These are phyloP conservation scores for Aspergillus flavus DNA, from an alignment of 2,329 filamentous ascomycete species.

Conservation along the genomic window DNA sequence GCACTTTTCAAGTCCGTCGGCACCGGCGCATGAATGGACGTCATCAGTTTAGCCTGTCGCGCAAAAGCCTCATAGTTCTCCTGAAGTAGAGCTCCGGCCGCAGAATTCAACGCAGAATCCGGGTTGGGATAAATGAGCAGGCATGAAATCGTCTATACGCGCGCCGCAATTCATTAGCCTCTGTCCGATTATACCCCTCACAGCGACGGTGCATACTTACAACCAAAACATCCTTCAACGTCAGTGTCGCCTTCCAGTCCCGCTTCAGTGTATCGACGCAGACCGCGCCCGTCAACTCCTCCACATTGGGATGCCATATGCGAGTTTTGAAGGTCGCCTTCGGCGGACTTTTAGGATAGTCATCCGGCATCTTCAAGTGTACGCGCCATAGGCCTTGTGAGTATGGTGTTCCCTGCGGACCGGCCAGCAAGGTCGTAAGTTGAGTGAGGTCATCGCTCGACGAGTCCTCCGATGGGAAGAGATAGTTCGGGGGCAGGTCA, in stretches of 20 bases:
- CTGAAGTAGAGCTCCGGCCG: conserved; percentile 60
- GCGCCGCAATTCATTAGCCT: neutral
- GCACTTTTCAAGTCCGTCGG: conserved; percentile 47
- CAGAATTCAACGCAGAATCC: conserved; percentile 64
- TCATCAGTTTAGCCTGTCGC: conserved; percentile 62
- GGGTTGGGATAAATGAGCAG: conserved; percentile 66
- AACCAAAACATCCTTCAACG: conserved; percentile 60
- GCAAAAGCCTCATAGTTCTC: conserved; percentile 62
- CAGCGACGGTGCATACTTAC: conserved; percentile 32
- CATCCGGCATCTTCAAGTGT: conserved; percentile 61
- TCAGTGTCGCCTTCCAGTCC: conserved; percentile 62
- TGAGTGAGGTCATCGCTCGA: conserved; percentile 58
- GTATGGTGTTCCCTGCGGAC: conserved; percentile 63
- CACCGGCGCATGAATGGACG: conserved; percentile 61
- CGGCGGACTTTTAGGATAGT: conserved; percentile 53
- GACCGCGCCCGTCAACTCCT: conserved; percentile 62
- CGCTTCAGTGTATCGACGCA: conserved; percentile 67
- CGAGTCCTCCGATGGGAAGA: conserved; percentile 52
- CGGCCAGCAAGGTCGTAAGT: conserved; percentile 60
- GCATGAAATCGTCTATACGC: conserved; percentile 59
- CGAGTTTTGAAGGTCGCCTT: conserved; percentile 63
- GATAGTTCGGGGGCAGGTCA: conserved; percentile 63
- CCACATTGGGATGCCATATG: conserved; percentile 68
- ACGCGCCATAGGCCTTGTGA: conserved; percentile 61
- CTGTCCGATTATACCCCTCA: neutral